A percentile compares a stretch with the other conserved stretches of the same genome.
phyloP scores from a whole-genome alignment of 164 flowering plant genomes.

The Vitis amurensis region DNA sequence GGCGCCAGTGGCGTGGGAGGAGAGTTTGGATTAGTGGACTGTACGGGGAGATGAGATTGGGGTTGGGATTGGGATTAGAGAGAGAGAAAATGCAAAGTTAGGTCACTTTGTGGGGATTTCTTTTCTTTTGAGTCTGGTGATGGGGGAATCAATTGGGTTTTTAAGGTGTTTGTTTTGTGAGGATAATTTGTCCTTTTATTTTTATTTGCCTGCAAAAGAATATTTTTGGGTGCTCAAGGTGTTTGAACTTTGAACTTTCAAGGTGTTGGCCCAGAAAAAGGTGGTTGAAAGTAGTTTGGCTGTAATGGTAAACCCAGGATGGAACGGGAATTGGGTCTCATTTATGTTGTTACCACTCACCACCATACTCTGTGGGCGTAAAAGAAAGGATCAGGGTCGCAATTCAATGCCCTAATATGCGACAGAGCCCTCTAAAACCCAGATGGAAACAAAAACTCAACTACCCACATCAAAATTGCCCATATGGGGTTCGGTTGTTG shows the following conservation, averaged over 20 bases:
- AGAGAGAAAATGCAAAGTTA: conserved; percentile 17
- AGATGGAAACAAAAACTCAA: too few species aligned
- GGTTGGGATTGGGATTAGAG: conserved; percentile 7
- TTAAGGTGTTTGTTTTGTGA: conserved; percentile 2
- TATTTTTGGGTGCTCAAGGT: background rate
- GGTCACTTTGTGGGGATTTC: conserved; percentile 12
- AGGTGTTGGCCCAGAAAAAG: background rate
- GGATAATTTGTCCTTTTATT: conserved; percentile 1
- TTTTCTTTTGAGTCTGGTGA: background rate
- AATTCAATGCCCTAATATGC: too few species aligned
- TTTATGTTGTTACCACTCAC: background rate
- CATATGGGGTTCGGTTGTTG: too few species aligned
- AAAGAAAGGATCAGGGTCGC: too few species aligned
- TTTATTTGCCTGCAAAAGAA: background rate
- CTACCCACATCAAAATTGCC: too few species aligned
- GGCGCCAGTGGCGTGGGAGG: background rate
- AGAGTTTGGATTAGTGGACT: background rate
- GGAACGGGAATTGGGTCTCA: too few species aligned
- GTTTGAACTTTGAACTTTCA: background rate
- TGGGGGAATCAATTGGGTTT: conserved; percentile 12
- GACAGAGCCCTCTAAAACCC: too few species aligned
- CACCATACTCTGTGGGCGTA: background rate
- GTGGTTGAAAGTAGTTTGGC: background rate
- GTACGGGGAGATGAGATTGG: conserved; percentile 2
- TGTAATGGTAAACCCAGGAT: too few species aligned